Conservation (phyloP, 2,329 filamentous ascomycete species). For the Calonectria pseudoreteaudii region DNA sequence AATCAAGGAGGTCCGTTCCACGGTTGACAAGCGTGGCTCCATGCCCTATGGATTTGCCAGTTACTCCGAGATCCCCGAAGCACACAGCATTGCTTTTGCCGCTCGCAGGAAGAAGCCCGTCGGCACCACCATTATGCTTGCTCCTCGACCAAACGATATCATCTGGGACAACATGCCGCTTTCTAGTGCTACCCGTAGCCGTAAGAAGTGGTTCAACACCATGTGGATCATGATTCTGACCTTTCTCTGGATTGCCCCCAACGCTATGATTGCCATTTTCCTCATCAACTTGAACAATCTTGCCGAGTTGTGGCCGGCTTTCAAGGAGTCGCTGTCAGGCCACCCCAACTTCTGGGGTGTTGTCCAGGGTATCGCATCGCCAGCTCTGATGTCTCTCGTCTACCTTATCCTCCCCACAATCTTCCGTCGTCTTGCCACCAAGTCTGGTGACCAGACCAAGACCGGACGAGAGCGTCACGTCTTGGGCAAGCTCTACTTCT, state of each 20-base stretch:
- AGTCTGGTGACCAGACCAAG: constrained; percentile 90
- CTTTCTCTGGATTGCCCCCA: constrained; percentile 88
- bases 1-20: constrained; percentile 84
- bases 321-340: constrained; percentile 71
- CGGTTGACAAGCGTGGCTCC: constrained; percentile 87
- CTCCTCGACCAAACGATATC: constrained; percentile 88
- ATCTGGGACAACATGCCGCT: constrained; percentile 96
- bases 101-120: constrained; percentile 84
- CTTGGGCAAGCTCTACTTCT: constrained; percentile 88
- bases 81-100: constrained; percentile 87
- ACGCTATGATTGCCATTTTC: constrained; percentile 95
- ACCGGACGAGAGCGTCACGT: constrained; percentile 93
- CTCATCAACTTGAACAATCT: constrained; percentile 87
- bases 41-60: constrained; percentile 96
- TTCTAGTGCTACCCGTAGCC: constrained; percentile 73
- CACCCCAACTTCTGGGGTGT: constrained; percentile 82
- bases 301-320: constrained; percentile 81
- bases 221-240: constrained; percentile 88
- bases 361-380: constrained; percentile 91
- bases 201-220: constrained; percentile 82
- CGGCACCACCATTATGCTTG: constrained; percentile 81
- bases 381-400: constrained; percentile 86
- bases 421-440: constrained; percentile 87
- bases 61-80: constrained; percentile 88
- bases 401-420: constrained; percentile 91